Base-by-base conservation (phyloP, 2,329 filamentous ascomycete species). In the Aspergillus thermomutatus region DNA sequence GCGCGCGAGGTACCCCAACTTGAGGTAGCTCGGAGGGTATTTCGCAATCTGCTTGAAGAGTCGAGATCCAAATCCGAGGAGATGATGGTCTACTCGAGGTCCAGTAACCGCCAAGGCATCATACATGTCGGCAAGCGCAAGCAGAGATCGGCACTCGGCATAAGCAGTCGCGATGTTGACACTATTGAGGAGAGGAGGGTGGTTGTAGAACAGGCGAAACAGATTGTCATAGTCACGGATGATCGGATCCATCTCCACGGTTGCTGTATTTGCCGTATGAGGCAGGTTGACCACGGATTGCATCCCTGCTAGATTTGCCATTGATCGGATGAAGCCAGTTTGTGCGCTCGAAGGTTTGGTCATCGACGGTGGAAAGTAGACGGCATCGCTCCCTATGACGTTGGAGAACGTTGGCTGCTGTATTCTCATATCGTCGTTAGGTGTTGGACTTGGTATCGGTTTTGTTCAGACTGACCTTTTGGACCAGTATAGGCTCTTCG, bases 1-100 rank as follows among this genome's bases (percentile, higher is more conserved):
- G 47, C 90, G 86, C 8, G 92, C 88, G 45, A 96, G 82, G 67
- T 92, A 96, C 40, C 92, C 92, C 1, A 97, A 83, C 56, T 92
- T 92, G 49, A 97, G 83, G 70, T 97, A 97, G 58, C 87, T 92
- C 49, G 94, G 90, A 11, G 93, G 92, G 70, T 97, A 97, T 75
- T 96, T 97, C 52, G 92, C 92, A 61, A 97, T 95, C 75, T 97
- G 93, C 74, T 94, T 96, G 88, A 92, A 97, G 2, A 97, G 82
- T 1, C 91, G 85, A 23, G 89, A 90, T 67, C 94, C 91, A 72
- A 97, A 97, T 65, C 94, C 91, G 17, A 97, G 80, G 14, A 97
- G 82, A 72, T 97, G 93, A 76, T 97, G 92, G 74, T 97, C 93
- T 47, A 97, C 90, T 40, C 93, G 85, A 1, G 91, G 90, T 0